Evolutionary conservation across 441 rosid genomes (phyloP), one percentile per base, ranked within the genome.

Genomic region (Gossypium laxum): DNA sequence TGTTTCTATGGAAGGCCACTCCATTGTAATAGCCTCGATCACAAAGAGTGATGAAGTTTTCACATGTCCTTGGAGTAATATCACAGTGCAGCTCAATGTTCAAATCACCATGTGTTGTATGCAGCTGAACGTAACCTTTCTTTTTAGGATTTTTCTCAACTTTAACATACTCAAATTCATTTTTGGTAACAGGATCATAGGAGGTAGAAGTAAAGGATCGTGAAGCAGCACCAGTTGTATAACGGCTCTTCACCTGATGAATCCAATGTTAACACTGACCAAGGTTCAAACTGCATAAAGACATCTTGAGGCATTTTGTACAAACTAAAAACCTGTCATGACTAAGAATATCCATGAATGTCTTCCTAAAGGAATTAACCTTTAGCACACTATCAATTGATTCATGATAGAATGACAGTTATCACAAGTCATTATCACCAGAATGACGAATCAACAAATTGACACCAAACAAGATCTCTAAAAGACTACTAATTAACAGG

Each of bases 31-130:
- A 90, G 64, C 96, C 96, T n/a, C 71, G 84, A 81, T 89, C 97
- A 74, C 93, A 94, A 0, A 89, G 93, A 41, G 96, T 83, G 74
- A 94, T 78, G 80, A 91, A 94, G 81, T 90, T 91, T 84, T 94
- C 93, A 69, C 96, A 91, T 24, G 98, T 65, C 82, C 97, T 86
- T 28, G 96, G 98, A 78, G 98, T 81, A 67, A 91, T 87, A 79
- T 94, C 94, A 70, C 97, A 90, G 76, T 94, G 96, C 19, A 94
- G 88, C 80, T 94, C 97, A 76, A 94, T 90, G 82, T 91, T 91
- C 79, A 94, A 77, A 84, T 94, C 97, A 45, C 96, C 97, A 72
- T 87, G 96, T 8, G 96, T 89, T 63, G 98, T 90, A 50, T 81
- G 92, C 81, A 89, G 76, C 86, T 91, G 90, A 77, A 91, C 88